Base-by-base conservation (phyloP, 1,284 basidiomycete species). In the Boletus calvinii region DNA sequence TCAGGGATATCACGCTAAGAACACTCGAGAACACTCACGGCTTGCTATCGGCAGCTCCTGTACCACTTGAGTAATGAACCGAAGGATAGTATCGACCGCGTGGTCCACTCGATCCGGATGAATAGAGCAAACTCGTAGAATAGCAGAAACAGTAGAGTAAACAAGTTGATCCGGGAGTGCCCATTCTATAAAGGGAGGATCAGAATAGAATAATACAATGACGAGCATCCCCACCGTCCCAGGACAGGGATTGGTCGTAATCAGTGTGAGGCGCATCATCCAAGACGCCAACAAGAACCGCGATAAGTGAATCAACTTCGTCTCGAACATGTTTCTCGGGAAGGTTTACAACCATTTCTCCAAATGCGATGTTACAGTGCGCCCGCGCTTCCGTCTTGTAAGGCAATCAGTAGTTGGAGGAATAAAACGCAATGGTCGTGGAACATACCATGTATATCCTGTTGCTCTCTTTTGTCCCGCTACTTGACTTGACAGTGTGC, bases 161-260 rank as follows among this genome's bases (percentile, higher is more conserved):
- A 89, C 83, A 32, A 94, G 77, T 61, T 92, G 89, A 66, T 92
- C 91, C 17, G 90, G 85, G 32, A 90, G 75, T 4, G 90, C 79
- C 89, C 89, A 90, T 59, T 90, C 88, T 88, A 48, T 13, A 36
- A 8, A 20, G 37, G 29, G 51, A 24, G 35, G 8, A 54, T 64
- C 29, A 67, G 57, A 48, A 46, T 8, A 41, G 20, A 43, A 26
- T 2, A n/a, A 44, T 36, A 3, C 6, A 37, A 24, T 26, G n/a
- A 24, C 36, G 32, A 36, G 46, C 30, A 35, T n/a, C 53, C 72
- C 49, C 59, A 86, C 89, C 87, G 62, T 83, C 78, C 89, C 90
- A 92, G 9, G 83, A 85, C 8, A 93, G 72, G 54, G 82, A 86
- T 48, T 73, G 77, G 64, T 92, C 91, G 59, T 92, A 90, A 62